phyloP scores from a whole-genome alignment of 2,329 filamentous ascomycete species.

The Tolypocladium inflatum region DNA sequence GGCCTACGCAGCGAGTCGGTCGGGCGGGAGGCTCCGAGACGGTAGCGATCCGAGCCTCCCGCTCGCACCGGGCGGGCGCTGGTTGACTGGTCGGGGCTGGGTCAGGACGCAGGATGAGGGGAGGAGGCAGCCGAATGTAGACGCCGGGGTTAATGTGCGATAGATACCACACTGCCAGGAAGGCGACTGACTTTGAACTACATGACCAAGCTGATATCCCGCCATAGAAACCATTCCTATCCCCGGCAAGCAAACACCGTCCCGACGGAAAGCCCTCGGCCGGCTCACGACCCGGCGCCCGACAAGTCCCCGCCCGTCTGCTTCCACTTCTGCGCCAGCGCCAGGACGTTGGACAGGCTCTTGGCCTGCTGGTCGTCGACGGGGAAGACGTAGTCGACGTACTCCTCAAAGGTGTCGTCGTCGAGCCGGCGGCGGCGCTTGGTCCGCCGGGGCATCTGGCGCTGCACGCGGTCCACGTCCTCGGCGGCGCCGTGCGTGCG shows the following conservation, averaged over 20 bases:
- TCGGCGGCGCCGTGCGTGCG: slow-evolving; percentile 66
- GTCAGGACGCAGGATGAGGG: neutral
- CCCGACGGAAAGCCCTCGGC: too few species aligned
- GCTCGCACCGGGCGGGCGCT: neutral
- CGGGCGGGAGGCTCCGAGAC: neutral
- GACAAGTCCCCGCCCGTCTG: slow-evolving; percentile 32
- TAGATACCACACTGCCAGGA: neutral
- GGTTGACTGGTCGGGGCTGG: neutral
- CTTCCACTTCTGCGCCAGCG: slow-evolving; percentile 85
- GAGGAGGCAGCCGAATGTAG: too few species aligned
- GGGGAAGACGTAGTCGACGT: slow-evolving; percentile 94
- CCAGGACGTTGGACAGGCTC: slow-evolving; percentile 74
- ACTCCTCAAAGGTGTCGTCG: slow-evolving; percentile 89
- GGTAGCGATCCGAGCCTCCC: neutral
- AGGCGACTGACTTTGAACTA: neutral
- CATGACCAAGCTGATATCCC: neutral
- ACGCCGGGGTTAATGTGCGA: too few species aligned
- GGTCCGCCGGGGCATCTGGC: slow-evolving; percentile 85
- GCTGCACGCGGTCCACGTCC: slow-evolving; percentile 75
- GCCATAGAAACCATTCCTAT: neutral
- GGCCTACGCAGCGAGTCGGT: neutral
- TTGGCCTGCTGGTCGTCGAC: slow-evolving; percentile 83
- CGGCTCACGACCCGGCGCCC: neutral
- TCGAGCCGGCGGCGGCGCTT: slow-evolving; percentile 90
- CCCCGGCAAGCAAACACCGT: neutral